Evolutionary conservation across 805 yeast genomes (phyloP), one percentile per base, ranked within the genome.

Genomic region (Scheffersomyces lignosus): DNA sequence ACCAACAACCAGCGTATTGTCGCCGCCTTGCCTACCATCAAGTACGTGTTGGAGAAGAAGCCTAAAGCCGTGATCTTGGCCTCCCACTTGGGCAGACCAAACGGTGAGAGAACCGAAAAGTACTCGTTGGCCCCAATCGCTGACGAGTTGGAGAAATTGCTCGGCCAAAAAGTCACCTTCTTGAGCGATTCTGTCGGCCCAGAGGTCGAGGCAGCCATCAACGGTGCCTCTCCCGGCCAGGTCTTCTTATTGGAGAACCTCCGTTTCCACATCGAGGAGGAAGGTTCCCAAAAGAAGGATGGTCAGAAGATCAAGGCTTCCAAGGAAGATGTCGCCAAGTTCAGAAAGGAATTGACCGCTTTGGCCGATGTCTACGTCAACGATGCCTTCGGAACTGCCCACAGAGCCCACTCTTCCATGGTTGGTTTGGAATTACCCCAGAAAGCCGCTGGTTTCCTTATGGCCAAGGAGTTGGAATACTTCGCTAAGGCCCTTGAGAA

Each of bases 1-100:
- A 95, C 99, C 75, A 93, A 95, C 82, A 95, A 93, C 78, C 98
- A 93, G 77, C 85, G 99, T 76, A 93, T 93, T 62, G 98, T 90
- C 58, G 99, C 99, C 66, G 99, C 99, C 53, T 74, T 95, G 58
- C 99, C 99, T 69, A 91, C 99, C 54, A 93, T 93, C 75, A 70
- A 95, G 72, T 93, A 91, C 68, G 97, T 91, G 37, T 74, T 86
- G 64, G 91, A 87, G 63, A 83, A 91, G 53, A 79, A 85, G 60
- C 96, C 99, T 63, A 88, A 84, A 78, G 87, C 81, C 51, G 83
- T 93, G 51, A 75, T 93, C 53, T 80, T 93, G 56, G 98, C 97
- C 50, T 90, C 98, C 44, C 99, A 93, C 70, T 79, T 93, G 67
- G 99, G 99, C 62, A 89, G 99, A 77, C 99, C 99, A 70, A 93